Evolutionary conservation across 1,284 basidiomycete genomes (phyloP), one percentile per base, ranked within the genome.

Genomic region (Tylopilus orsonianus): DNA sequence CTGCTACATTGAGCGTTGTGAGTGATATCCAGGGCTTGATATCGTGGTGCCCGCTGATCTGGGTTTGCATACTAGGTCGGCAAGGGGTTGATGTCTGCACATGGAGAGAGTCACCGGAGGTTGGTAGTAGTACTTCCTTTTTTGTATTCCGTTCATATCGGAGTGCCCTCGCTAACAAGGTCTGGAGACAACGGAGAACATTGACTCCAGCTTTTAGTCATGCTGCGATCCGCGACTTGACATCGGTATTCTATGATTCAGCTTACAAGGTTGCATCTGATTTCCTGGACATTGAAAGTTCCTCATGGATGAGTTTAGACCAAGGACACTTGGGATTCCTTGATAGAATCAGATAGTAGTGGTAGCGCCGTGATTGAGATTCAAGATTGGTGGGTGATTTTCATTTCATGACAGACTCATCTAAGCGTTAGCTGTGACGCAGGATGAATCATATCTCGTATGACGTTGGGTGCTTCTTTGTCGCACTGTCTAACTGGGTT

Each of bases 381-480:
- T 5, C 75, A 83, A 33, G 47, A 29, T 19, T 61, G 62, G 62
- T 64, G n/a, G n/a, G n/a, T n/a, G n/a, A n/a, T n/a, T n/a, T n/a
- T n/a, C n/a, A n/a, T n/a, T n/a, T n/a, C n/a, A n/a, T n/a, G n/a
- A n/a, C n/a, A n/a, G n/a, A n/a, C n/a, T n/a, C n/a, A n/a, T n/a
- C n/a, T n/a, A n/a, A n/a, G n/a, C n/a, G n/a, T n/a, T n/a, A n/a
- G 5, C 50, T 0, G 49, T 77, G 8, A 78, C 22, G 6, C 43
- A 70, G 77, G 74, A 75, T 77, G 74, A 77, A 77, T 49, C 58
- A 67, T 12, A 60, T 78, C n/a, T 71, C 76, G 76, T 77, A 56
- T 36, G 72, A 1, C 7, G 32, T 37, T 36, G 2, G 6, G 32
- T 40, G 33, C 12, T 7, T 24, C n/a, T 12, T 10, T 12, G 0